Conservation (phyloP, 331 rosid genomes). For the Quercus lobata region DNA sequence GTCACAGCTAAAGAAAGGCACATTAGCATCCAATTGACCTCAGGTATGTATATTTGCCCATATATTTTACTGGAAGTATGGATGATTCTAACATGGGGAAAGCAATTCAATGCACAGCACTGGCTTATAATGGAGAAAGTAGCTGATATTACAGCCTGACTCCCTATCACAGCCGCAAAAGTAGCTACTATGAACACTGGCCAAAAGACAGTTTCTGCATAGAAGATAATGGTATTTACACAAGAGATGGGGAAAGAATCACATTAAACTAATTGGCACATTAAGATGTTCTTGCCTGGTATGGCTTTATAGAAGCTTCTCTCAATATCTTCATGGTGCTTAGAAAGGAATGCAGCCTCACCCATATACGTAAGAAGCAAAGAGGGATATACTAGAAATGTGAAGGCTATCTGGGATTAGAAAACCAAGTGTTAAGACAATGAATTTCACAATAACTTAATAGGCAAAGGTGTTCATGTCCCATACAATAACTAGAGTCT, state of each 20-base stretch:
- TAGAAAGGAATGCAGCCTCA: slow-evolving; percentile 82
- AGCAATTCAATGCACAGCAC: slow-evolving; percentile 65
- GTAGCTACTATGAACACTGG: slow-evolving; percentile 77
- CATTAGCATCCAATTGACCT: slow-evolving; percentile 75
- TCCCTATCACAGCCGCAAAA: slow-evolving; percentile 65
- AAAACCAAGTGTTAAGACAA: slow-evolving; percentile 11
- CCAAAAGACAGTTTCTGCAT: slow-evolving; percentile 81
- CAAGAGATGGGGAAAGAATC: not conserved
- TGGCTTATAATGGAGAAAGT: slow-evolving; percentile 73
- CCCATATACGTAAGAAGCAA: slow-evolving; percentile 77
- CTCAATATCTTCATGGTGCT: slow-evolving; percentile 60
- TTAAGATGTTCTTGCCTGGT: slow-evolving; percentile 50
- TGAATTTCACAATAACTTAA: not conserved
- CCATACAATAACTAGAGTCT: not conserved
- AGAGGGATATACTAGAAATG: slow-evolving; percentile 67
- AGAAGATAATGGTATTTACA: slow-evolving; percentile 2
- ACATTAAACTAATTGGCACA: not conserved
- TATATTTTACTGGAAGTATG: slow-evolving; percentile 70
- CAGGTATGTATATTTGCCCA: slow-evolving; percentile 78
- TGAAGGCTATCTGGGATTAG: slow-evolving; percentile 69
- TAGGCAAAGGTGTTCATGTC: not conserved
- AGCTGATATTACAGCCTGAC: slow-evolving; percentile 79
- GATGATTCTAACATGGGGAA: slow-evolving; percentile 62
- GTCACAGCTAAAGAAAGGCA: slow-evolving; percentile 75
- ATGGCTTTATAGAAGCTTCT: slow-evolving; percentile 74